Percentiles rank a stretch among this genome's conserved stretches.
These are phyloP conservation scores for Hyaloscypha hepaticicola DNA, from an alignment of 495 filamentous ascomycete genomes.

Conservation along the genomic window DNA sequence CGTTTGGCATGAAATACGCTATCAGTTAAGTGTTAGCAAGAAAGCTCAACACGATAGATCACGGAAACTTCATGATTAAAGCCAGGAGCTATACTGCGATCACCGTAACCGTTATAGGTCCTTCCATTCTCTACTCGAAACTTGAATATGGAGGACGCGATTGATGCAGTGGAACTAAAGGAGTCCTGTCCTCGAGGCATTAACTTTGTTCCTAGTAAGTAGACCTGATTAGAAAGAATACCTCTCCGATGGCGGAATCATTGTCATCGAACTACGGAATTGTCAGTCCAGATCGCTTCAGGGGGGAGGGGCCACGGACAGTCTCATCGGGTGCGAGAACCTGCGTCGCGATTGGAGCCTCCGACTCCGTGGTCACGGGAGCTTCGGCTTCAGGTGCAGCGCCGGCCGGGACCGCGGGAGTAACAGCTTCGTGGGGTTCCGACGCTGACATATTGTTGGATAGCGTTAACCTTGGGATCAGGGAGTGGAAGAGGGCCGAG, in stretches of 20 bases:
- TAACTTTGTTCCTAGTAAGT: neutral
- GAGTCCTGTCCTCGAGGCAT: neutral
- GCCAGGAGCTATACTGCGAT: constrained; percentile 29
- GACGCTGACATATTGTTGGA: neutral
- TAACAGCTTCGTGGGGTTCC: neutral
- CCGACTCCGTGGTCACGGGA: neutral
- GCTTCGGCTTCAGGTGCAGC: neutral
- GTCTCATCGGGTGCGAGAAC: neutral
- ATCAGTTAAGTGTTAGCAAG: neutral
- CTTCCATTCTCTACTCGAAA: constrained; percentile 33
- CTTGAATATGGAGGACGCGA: constrained; percentile 31
- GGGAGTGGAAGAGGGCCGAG: no score
- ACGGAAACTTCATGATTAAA: neutral
- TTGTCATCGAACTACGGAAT: constrained; percentile 4
- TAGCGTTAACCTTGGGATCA: no score
- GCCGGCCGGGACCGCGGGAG: neutral
- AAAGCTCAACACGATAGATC: no score
- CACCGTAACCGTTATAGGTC: constrained; percentile 33
- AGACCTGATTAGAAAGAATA: neutral
- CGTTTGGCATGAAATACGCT: constrained; percentile 6
- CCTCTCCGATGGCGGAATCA: constrained; percentile 4
- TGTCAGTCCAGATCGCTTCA: constrained; percentile 1
- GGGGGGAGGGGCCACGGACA: neutral
- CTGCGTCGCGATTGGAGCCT: constrained; percentile 1
- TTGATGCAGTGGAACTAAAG: constrained; percentile 25